Conservation (phyloP, 768 basidiomycete species). For the Leccinum pellstonianum region DNA sequence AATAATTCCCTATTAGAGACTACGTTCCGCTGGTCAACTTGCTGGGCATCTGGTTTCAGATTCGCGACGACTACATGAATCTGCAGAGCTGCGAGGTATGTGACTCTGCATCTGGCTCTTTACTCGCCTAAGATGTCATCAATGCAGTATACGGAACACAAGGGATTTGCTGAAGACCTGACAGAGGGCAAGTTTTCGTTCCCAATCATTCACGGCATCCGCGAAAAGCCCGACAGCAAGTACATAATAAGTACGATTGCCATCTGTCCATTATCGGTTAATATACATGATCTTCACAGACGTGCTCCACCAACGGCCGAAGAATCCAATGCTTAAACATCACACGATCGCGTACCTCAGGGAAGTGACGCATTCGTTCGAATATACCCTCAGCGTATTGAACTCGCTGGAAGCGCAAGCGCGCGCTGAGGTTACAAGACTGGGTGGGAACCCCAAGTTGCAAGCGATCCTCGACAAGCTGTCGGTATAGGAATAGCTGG, state of each 20-base stretch:
- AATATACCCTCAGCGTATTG: constrained; percentile 78
- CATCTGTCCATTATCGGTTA: background rate
- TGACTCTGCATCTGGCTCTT: background rate
- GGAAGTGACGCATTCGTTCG: constrained; percentile 78
- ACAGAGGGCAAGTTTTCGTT: constrained; percentile 98
- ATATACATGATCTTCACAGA: constrained; percentile 44
- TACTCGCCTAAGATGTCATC: background rate
- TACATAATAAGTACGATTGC: constrained; percentile 79
- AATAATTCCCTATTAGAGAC: constrained; percentile 34
- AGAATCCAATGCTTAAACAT: constrained; percentile 74
- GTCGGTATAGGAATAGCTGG: constrained; percentile 20
- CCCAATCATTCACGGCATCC: constrained; percentile 88
- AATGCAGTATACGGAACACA: constrained; percentile 73
- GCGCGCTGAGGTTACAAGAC: constrained; percentile 58
- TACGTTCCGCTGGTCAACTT: constrained; percentile 58
- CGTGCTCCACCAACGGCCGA: constrained; percentile 85
- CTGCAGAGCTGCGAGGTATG: constrained; percentile 26
- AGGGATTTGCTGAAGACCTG: constrained; percentile 91
- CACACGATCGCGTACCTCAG: constrained; percentile 80
- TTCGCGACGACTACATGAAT: constrained; percentile 54
- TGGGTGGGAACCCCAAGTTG: constrained; percentile 76
- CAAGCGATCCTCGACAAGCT: constrained; percentile 57
- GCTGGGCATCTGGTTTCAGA: constrained; percentile 58
- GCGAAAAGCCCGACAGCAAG: constrained; percentile 70
- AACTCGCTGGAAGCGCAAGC: constrained; percentile 65